Evolutionary conservation across 2,329 filamentous ascomycete genomes (phyloP).

Genomic region (Cytospora piceae): DNA sequence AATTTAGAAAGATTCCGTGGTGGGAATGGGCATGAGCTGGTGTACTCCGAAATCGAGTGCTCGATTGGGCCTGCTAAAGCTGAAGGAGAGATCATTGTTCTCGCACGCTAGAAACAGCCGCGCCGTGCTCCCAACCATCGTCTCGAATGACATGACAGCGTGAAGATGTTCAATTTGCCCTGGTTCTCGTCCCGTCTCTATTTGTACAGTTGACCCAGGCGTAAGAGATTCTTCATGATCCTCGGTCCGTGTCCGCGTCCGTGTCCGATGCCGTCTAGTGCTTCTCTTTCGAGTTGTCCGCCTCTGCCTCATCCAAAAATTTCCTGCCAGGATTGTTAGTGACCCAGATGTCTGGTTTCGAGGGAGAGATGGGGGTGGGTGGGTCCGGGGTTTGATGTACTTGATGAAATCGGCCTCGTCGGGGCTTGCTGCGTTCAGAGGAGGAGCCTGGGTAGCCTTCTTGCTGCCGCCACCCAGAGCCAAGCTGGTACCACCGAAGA

Average conservation of each 20-base stretch:
- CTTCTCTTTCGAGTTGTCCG: slow-evolving; percentile 47
- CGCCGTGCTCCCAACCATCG: neutral
- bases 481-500: slow-evolving; percentile 55
- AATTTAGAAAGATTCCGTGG: neutral
- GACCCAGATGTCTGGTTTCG: neutral
- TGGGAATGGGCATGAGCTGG: slow-evolving; percentile 28
- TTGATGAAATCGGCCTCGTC: slow-evolving; percentile 70
- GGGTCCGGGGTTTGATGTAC: slow-evolving; percentile 46
- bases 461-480: slow-evolving; percentile 51
- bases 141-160: neutral
- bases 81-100: neutral
- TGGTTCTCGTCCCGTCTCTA: slow-evolving; percentile 25
- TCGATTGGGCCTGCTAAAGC: neutral
- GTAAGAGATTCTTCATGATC: slow-evolving; percentile 9
- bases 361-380: slow-evolving; percentile 21
- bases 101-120: neutral
- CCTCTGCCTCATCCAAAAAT: slow-evolving; percentile 50
- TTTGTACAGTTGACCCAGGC: slow-evolving; percentile 23
- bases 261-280: slow-evolving; percentile 40
- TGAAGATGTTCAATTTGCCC: slow-evolving; percentile 24
- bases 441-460: slow-evolving; percentile 51
- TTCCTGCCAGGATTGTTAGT: slow-evolving; percentile 43
- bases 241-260: neutral
- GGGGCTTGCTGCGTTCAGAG: slow-evolving; percentile 64
- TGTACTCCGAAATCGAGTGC: slow-evolving; percentile 10